Evolutionary conservation across 176 grass and related monocot species (phyloP).

Genomic region (Rhipidocladum racemiflorum): DNA sequence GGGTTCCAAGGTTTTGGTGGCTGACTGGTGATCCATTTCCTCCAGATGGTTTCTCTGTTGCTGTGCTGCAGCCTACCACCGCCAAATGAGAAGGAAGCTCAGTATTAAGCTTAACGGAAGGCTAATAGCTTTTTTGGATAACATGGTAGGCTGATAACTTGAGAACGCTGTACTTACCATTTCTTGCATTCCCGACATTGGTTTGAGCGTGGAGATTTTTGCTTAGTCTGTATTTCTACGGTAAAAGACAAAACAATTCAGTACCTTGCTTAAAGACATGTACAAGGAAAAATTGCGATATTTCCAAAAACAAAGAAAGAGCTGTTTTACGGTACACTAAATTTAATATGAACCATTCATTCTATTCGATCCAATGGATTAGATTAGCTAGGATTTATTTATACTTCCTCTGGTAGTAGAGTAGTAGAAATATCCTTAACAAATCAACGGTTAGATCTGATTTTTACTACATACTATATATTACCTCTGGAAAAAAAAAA

Average conservation of each 20-base stretch:
- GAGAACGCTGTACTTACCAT: constrained; percentile 43
- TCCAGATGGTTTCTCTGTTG: constrained; percentile 64
- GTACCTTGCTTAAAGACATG: constrained; percentile 25
- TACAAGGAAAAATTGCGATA: constrained; percentile 3
- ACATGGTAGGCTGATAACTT: neutral
- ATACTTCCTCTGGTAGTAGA: no score
- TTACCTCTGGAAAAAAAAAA: no score
- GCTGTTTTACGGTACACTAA: no score
- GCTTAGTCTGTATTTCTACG: constrained; percentile 93
- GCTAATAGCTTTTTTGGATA: neutral
- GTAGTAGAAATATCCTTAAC: no score
- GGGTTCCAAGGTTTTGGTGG: constrained; percentile 49
- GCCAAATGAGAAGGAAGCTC: constrained; percentile 27
- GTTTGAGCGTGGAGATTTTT: constrained; percentile 83
- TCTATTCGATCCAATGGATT: no score
- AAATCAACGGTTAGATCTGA: no score
- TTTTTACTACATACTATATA: no score
- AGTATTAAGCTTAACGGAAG: constrained; percentile 26
- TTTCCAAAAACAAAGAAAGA: neutral
- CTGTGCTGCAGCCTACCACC: constrained; percentile 49
- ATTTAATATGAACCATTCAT: no score
- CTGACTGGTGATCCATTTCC: constrained; percentile 48
- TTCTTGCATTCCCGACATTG: constrained; percentile 54
- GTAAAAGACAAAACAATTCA: constrained; percentile 42
- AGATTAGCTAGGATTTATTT: no score